These are phyloP conservation scores for Boletus patriciae DNA, from an alignment of 768 basidiomycete genomes.

Conservation along the genomic window DNA sequence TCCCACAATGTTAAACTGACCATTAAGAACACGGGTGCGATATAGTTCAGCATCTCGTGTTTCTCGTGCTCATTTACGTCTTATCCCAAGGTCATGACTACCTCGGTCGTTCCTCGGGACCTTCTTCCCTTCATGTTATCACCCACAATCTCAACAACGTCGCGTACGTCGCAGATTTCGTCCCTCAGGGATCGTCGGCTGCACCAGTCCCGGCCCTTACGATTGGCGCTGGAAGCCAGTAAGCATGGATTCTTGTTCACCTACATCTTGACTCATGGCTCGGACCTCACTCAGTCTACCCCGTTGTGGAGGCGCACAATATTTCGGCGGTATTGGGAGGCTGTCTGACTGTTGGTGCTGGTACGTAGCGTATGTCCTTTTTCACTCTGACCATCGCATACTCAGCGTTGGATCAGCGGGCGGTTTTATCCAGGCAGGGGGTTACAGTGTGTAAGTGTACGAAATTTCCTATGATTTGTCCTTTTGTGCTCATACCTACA, in stretches of 20 bases:
- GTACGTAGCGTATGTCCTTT: background rate
- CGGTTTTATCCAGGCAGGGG: slow-evolving; percentile 50
- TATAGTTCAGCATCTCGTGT: background rate
- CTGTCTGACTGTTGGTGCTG: slow-evolving; percentile 20
- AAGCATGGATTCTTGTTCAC: background rate
- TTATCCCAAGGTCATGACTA: slow-evolving; percentile 12
- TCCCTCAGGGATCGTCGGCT: slow-evolving; percentile 18
- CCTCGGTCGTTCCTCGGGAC: slow-evolving; percentile 18
- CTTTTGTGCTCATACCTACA: background rate
- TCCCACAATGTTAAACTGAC: slow-evolving; percentile 15
- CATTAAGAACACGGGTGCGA: slow-evolving; percentile 22
- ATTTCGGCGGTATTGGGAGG: slow-evolving; percentile 18
- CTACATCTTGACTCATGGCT: background rate
- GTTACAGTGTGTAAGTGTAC: slow-evolving; percentile 36
- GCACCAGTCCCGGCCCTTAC: slow-evolving; percentile 10
- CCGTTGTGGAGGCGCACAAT: slow-evolving; percentile 6
- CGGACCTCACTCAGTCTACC: slow-evolving; percentile 8
- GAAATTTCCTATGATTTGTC: background rate
- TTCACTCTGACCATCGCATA: background rate
- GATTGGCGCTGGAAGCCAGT: slow-evolving; percentile 17
- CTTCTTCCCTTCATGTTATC: slow-evolving; percentile 17
- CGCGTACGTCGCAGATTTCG: slow-evolving; percentile 9
- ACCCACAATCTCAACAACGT: slow-evolving; percentile 16
- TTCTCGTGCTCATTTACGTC: background rate
- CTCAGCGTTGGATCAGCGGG: slow-evolving; percentile 20